A percentile compares a stretch with the other conserved stretches of the same genome.
phyloP scores from a whole-genome alignment of 2,329 filamentous ascomycete species.

The Paramyrothecium sp. region DNA sequence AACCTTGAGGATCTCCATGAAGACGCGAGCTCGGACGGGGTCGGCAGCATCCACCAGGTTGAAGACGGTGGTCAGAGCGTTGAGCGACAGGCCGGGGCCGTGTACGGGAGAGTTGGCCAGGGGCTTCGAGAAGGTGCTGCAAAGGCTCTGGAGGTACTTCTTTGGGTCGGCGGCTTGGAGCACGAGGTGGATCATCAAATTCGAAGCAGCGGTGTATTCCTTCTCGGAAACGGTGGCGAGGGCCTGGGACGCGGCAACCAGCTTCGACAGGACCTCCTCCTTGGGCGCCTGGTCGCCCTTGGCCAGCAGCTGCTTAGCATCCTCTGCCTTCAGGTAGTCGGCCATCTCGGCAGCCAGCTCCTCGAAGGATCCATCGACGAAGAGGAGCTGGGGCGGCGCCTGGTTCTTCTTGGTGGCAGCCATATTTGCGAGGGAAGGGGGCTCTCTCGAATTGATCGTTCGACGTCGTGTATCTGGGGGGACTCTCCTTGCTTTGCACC shows the following conservation, averaged over 20 bases:
- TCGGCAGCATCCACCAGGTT: conserved; percentile 80
- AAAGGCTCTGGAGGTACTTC: conserved; percentile 84
- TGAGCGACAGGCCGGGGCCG: conserved; percentile 81
- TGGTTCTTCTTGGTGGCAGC: conserved; percentile 36
- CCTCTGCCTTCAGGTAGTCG: conserved; percentile 84
- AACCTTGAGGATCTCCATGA: conserved; percentile 83
- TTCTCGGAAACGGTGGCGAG: conserved; percentile 90
- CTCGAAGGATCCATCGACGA: conserved; percentile 89
- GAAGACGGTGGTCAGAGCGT: conserved; percentile 92
- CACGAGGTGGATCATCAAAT: conserved; percentile 92
- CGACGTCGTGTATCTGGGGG: background rate
- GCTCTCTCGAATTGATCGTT: background rate
- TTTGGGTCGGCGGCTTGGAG: conserved; percentile 81
- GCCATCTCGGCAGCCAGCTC: conserved; percentile 94
- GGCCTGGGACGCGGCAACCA: conserved; percentile 74
- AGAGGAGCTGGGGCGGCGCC: conserved; percentile 60
- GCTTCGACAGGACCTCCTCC: conserved; percentile 85
- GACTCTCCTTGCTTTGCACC: background rate
- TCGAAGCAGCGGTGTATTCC: conserved; percentile 95
- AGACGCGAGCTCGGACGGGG: conserved; percentile 83
- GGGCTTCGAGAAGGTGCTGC: conserved; percentile 84
- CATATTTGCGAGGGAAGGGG: conserved; percentile 12
- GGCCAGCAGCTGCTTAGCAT: conserved; percentile 73
- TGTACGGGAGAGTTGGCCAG: conserved; percentile 83
- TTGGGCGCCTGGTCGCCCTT: conserved; percentile 65